A percentile compares a stretch with the other conserved stretches of the same genome.
phyloP scores from a whole-genome alignment of 2,329 filamentous ascomycete species.

The Coniella lustricola region DNA sequence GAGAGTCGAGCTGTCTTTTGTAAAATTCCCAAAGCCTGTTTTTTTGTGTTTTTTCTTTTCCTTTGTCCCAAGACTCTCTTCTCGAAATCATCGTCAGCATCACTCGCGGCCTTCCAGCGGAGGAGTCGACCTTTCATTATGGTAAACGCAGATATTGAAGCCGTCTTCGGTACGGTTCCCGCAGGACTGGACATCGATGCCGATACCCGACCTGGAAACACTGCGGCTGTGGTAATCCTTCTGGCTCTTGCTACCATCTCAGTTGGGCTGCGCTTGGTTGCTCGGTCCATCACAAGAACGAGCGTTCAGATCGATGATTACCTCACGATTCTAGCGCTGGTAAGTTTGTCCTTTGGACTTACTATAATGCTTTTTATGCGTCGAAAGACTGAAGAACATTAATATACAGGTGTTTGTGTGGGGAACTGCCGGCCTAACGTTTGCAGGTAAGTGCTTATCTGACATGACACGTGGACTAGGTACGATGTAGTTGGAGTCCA shows the following conservation, averaged over 20 bases:
- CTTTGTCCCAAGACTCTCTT: too few species aligned
- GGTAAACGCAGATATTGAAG: not conserved
- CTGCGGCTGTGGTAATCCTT: not conserved
- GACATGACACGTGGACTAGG: too few species aligned
- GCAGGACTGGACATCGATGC: not conserved
- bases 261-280: not conserved
- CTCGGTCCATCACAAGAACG: not conserved
- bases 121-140: not conserved
- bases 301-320: not conserved
- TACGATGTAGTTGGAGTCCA: not conserved
- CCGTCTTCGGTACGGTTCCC: not conserved
- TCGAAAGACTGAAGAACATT: not conserved
- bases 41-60: too few species aligned
- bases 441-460: not conserved
- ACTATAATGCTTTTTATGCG: not conserved
- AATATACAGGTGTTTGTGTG: not conserved
- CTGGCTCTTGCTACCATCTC: not conserved
- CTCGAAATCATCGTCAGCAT: not conserved
- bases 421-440: not conserved
- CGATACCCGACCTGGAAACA: slow-evolving; percentile 1
- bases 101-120: too few species aligned
- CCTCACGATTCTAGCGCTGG: not conserved
- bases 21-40: too few species aligned
- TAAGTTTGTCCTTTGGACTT: not conserved
- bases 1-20: too few species aligned